Conservation (phyloP, 2,329 filamentous ascomycete species). For the Clarireedia sp. region DNA sequence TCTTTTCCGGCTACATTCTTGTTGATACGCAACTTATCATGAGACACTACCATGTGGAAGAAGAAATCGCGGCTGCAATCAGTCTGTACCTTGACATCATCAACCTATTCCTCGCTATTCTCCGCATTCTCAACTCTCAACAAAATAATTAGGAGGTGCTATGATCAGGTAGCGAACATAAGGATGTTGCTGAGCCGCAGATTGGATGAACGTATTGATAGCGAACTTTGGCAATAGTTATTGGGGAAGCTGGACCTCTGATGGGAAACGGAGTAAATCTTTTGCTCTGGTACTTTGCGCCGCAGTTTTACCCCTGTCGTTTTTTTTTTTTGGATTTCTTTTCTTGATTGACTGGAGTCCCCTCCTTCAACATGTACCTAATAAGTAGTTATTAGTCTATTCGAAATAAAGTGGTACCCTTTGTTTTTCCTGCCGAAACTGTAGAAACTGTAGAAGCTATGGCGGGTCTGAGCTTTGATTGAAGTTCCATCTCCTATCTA, state of each 20-base stretch:
- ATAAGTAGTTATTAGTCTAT: too few species aligned
- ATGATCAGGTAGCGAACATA: background rate
- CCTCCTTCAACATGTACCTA: too few species aligned
- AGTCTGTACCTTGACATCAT: slow-evolving; percentile 93
- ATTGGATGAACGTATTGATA: background rate
- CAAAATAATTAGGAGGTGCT: slow-evolving; percentile 64
- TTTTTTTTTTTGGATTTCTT: background rate
- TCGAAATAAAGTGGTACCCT: background rate
- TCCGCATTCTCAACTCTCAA: slow-evolving; percentile 90
- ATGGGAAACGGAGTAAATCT: too few species aligned
- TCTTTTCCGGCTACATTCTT: slow-evolving; percentile 92
- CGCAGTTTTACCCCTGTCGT: background rate
- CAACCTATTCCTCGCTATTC: slow-evolving; percentile 92
- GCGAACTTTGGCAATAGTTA: background rate
- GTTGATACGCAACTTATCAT: slow-evolving; percentile 95
- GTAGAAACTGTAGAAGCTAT: background rate
- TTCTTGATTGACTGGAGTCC: too few species aligned
- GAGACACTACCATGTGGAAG: slow-evolving; percentile 93
- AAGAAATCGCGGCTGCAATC: slow-evolving; percentile 93
- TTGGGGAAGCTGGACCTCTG: background rate
- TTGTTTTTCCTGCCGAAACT: background rate
- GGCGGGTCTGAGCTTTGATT: background rate
- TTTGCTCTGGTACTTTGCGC: too few species aligned
- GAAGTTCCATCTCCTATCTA: background rate
- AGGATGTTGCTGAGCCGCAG: background rate